A percentile compares a stretch with the other conserved stretches of the same genome.
Evolutionary conservation across 1,284 basidiomycete species (phyloP).

Genomic region (Hemileia vastatrix): DNA sequence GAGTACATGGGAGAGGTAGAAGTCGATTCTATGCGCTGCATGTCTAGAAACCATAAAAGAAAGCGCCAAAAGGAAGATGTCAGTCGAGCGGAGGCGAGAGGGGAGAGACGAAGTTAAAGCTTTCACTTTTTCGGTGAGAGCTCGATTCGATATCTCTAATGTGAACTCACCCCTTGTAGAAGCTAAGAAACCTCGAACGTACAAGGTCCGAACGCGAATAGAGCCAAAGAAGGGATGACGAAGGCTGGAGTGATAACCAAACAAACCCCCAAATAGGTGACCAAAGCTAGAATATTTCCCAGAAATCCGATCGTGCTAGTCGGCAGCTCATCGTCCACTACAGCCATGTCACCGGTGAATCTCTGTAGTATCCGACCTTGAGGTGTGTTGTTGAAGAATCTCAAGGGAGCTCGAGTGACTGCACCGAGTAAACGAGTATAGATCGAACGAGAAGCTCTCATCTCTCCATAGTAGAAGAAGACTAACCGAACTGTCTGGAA

Average conservation of each 20-base stretch:
- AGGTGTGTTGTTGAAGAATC: constrained; percentile 13
- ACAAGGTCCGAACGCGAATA: constrained; percentile 26
- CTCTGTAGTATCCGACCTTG: constrained; percentile 30
- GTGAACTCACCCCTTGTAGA: no score
- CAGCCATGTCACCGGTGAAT: constrained; percentile 32
- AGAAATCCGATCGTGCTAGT: constrained; percentile 28
- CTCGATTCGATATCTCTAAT: no score
- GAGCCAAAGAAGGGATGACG: constrained; percentile 25
- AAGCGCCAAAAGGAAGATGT: no score
- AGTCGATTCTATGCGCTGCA: no score
- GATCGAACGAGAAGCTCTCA: constrained; percentile 30
- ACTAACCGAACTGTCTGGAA: constrained; percentile 26
- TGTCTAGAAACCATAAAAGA: no score
- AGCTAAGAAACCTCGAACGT: no score
- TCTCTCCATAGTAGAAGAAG: constrained; percentile 30
- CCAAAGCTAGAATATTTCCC: constrained; percentile 27
- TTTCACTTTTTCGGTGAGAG: no score
- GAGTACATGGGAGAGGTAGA: no score
- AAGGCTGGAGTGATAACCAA: constrained; percentile 30
- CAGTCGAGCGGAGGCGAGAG: no score
- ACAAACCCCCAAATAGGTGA: constrained; percentile 30
- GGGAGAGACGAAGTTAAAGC: no score
- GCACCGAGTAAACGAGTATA: constrained; percentile 28
- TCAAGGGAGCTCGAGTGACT: constrained; percentile 16
- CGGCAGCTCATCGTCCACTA: constrained; percentile 31